Evolutionary conservation across 2,329 filamentous ascomycete species (phyloP), one percentile per base, ranked within the genome.

Genomic region (Scedosporium boydii): DNA sequence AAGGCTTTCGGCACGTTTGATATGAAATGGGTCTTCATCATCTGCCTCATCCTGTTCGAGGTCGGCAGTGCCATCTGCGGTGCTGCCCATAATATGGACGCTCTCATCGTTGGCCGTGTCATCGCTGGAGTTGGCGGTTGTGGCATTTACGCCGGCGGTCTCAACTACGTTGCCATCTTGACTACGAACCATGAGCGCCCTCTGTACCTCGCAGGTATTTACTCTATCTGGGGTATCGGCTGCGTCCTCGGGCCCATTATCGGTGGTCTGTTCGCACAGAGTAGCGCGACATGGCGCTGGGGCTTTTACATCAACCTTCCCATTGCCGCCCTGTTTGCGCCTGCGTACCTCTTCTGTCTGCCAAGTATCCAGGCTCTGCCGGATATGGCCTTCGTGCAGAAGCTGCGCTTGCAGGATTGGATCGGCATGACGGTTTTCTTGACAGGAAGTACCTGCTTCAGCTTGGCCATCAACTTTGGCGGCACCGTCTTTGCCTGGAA

Each of bases 401-500:
- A 55, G 51, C 51, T 55, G 7, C 51, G 51, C n/a, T 6, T 55
- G 18, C 51, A 55, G 14, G 51, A 55, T 23, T 55, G 51, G 51
- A 55, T 55, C 51, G 51, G 51, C 4, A 55, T 29, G 18, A 5
- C 51, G 12, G 23, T 55, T 14, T 55, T 55, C 51, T 23, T 55
- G 18, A 23, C 51, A 23, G 51, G 51, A 23, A 55, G 51, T 23
- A 55, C 27, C 76, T 86, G 70, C 23, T 55, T 55, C 23, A 55
- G 51, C 12, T 55, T 55, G 21, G 80, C 75, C 1, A 75, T 84
- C 63, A 75, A 74, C 61, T 81, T 84, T 53, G 82, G 79, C 7
- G 82, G 83, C 1, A 69, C 71, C 0, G 44, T 76, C 6, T 85
- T 77, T 60, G 66, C 73, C 0, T 87, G 82, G 82, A 68, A 71